Conservation (phyloP, 495 filamentous ascomycete genomes). For the Apiosordaria backusii region DNA sequence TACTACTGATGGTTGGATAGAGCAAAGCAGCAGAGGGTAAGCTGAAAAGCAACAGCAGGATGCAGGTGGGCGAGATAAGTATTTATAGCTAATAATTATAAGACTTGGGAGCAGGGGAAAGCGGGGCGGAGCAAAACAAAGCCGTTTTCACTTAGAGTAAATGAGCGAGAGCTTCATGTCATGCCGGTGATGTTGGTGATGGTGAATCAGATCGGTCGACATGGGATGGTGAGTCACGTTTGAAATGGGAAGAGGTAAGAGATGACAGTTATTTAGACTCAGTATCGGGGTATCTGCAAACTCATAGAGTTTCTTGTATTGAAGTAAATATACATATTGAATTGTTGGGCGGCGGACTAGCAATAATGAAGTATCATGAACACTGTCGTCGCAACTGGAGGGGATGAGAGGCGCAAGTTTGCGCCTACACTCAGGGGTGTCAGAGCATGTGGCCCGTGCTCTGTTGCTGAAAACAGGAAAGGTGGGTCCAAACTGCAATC, state of each 20-base stretch:
- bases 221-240: neutral
- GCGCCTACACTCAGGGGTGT: neutral
- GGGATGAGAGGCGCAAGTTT: no score
- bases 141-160: neutral
- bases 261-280: neutral
- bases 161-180: neutral
- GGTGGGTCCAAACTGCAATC: neutral
- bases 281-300: neutral
- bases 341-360: neutral
- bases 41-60: neutral
- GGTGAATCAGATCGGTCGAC: neutral
- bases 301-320: neutral
- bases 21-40: neutral
- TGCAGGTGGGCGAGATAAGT: no score
- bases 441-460: neutral
- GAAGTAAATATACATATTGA: neutral
- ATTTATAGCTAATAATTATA: neutral
- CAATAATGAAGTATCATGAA: neutral
- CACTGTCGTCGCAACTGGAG: neutral
- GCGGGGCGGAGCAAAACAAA: neutral
- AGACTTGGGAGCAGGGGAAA: neutral
- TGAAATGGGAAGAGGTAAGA: neutral
- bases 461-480: neutral
- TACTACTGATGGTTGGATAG: neutral
- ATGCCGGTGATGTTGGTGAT: neutral